Base-by-base conservation (phyloP, 768 basidiomycete genomes). In the Tricholoma terreum region DNA sequence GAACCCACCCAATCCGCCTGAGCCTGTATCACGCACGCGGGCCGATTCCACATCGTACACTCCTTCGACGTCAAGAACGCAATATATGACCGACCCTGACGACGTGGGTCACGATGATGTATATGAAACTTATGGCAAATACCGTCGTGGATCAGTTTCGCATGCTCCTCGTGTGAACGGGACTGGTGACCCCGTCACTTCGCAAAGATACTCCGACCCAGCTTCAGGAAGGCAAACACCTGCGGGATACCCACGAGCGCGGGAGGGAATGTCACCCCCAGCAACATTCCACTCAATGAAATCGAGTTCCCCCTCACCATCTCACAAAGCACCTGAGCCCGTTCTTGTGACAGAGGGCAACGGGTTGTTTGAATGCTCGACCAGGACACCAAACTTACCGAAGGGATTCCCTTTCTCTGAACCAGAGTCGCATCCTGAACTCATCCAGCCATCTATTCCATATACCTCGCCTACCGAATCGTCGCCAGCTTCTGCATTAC, bases 291-390 rank as follows among this genome's bases (percentile, higher is more conserved):
- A 56, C 12, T 64, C 63, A 4, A 56, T 54, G 6, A 57, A 61
- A 34, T 64, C 65, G n/a, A 50, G 52, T 17, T 54, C 63, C 3
- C 60, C 52, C n/a, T 60, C 58, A 11, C 60, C 62, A 35, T 58
- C 58, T 40, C 30, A 38, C 14, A 48, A 57, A 36, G 35, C 54
- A 19, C 45, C 55, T 14, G 54, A 61, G 24, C 55, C 57, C n/a
- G 56, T 58, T n/a, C 38, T 59, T 12, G 48, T 62, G 7, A 62
- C 63, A 14, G 52, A 59, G 42, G 61, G 60, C 24, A 46, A 63
- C 15, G 52, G 35, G 21, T 21, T 61, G n/a, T 61, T 61, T 36
- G 49, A 57, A 45, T 56, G 61, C 11, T 59, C 64, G 19, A 54
- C 55, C 30, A 11, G 6, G 27, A 58, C 55, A 43, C 61, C 60